Base-by-base conservation (phyloP, 2,329 filamentous ascomycete genomes). In the Fusarium euwallaceae region DNA sequence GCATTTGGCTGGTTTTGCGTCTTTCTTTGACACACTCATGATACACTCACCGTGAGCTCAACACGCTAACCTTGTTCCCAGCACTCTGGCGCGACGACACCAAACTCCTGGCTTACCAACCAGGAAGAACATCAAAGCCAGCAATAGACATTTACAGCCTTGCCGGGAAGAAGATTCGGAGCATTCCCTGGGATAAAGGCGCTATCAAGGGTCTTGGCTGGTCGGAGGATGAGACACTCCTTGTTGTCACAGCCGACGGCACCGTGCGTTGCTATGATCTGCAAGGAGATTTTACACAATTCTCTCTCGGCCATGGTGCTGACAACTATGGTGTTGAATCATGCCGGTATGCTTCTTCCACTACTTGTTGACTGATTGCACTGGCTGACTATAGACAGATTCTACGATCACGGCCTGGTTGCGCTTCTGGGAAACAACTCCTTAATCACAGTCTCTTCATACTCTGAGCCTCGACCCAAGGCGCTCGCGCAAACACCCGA, bases 141-240 rank as follows among this genome's bases (percentile, higher is more conserved):
- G 93, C 92, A 78, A 97, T 99, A 84, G 95, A 98, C 81, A 92
- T 99, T 64, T 98, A 98, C 87, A 98, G 94, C 81, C 96, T 93
- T 82, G 93, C 97, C 12, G 97, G 97, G 64, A 97, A 95, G 86
- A 90, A 95, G 67, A 92, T 99, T 72, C 92, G 93, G 78, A 91
- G 91, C 80, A 95, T 98, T 75, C 90, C 93, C 81, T 98, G 96
- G 95, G 96, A 98, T 78, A 94, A 95, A 84, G 94, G 94, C 55
- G 87, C 92, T 4, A 94, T 99, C 80, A 93, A 92, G 82, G 95
- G 94, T 2, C 88, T 99, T 22, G 97, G 97, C 37, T 99, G 97
- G 97, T 98, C 95, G 22, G 96, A 98, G 79, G 95, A 98, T 75
- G 97, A 99, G 87, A 93, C 94, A 81, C 88, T 99, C 56, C 86